A percentile compares a stretch with the other conserved stretches of the same genome.
Evolutionary conservation across 2,329 filamentous ascomycete species (phyloP).

Genomic region (Fusarium zealandicum): DNA sequence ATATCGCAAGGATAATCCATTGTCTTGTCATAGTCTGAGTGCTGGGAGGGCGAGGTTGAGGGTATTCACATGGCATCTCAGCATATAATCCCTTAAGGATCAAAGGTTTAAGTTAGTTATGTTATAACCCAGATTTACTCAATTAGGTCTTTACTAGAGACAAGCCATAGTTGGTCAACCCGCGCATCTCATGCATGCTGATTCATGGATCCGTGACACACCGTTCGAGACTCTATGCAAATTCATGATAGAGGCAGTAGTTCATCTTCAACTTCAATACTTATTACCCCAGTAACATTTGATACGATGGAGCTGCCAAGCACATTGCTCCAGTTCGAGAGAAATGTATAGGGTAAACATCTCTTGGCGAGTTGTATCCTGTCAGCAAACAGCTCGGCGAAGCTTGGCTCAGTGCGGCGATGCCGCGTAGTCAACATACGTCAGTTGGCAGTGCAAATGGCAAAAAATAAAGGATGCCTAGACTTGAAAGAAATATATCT

Average conservation of each 20-base stretch:
- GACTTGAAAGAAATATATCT: slow-evolving; percentile 1
- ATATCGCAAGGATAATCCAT: slow-evolving; percentile 5
- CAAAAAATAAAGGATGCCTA: slow-evolving; percentile 24
- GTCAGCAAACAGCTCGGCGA: slow-evolving; percentile 20
- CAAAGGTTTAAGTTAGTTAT: too few relatives aligned
- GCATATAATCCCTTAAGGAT: too few relatives aligned
- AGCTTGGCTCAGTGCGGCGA: slow-evolving; percentile 25
- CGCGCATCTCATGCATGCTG: neutral
- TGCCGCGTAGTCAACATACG: slow-evolving; percentile 33
- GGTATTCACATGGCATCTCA: neutral
- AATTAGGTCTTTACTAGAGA: too few relatives aligned
- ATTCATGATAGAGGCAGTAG: neutral
- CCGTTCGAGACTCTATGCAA: neutral
- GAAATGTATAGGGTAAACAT: neutral
- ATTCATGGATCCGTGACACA: neutral
- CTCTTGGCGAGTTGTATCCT: slow-evolving; percentile 15
- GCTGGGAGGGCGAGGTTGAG: neutral
- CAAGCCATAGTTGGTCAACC: too few relatives aligned
- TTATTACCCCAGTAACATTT: neutral
- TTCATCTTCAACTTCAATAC: slow-evolving; percentile 5
- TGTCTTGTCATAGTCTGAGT: too few relatives aligned
- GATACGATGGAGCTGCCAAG: slow-evolving; percentile 6
- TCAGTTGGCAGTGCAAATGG: slow-evolving; percentile 25
- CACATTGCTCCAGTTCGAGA: neutral
- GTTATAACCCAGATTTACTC: neutral